Percentiles rank a stretch among this genome's conserved stretches.
phyloP scores from a whole-genome alignment of 164 flowering plant species.

The Brasenia schreberi region DNA sequence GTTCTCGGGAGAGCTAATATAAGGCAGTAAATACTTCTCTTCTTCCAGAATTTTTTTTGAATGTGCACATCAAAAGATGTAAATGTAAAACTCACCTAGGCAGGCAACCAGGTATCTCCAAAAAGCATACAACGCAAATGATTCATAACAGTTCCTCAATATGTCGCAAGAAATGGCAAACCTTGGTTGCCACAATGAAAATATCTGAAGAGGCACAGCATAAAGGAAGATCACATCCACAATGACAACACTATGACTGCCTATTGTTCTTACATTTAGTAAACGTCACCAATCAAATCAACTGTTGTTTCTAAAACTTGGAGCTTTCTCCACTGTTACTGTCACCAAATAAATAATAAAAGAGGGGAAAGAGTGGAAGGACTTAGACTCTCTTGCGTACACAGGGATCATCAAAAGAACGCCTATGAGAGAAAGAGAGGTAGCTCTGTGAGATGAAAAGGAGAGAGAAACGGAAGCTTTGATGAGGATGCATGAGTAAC shows the following conservation, averaged over 20 bases:
- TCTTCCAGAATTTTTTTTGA: too few species aligned
- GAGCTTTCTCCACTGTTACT: too few species aligned
- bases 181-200: slow-evolving; percentile 56
- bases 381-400: slow-evolving; percentile 68
- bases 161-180: slow-evolving; percentile 65
- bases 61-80: not conserved
- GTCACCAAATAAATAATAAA: too few species aligned
- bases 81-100: slow-evolving; percentile 41
- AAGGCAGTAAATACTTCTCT: too few species aligned
- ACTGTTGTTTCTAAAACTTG: too few species aligned
- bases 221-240: not conserved
- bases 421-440: slow-evolving; percentile 18
- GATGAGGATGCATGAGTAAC: too few species aligned
- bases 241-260: too few species aligned
- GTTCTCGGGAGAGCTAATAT: too few species aligned
- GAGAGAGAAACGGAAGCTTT: too few species aligned
- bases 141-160: slow-evolving; percentile 76
- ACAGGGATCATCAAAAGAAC: slow-evolving; percentile 82
- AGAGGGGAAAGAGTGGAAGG: not conserved
- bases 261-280: too few species aligned
- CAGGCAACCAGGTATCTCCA: slow-evolving; percentile 86
- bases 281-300: too few species aligned
- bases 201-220: slow-evolving; percentile 26
- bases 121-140: slow-evolving; percentile 77
- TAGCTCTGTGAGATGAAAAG: too few species aligned